Conservation (phyloP, 805 yeast species). For the Teunomyces funiuensis region DNA sequence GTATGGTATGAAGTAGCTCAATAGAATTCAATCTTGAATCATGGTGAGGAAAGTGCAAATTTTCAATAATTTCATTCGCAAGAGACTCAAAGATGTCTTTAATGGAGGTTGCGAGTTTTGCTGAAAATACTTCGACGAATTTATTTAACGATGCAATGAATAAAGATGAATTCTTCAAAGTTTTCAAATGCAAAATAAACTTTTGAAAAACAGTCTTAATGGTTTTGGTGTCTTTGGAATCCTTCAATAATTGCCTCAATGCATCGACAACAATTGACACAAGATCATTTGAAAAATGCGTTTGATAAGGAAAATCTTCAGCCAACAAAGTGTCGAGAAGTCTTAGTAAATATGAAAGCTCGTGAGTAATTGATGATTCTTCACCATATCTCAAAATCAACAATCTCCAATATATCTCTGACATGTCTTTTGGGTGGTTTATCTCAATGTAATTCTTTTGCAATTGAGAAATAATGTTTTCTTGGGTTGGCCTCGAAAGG, state of each 20-base stretch:
- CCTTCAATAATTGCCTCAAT: slow-evolving; percentile 24
- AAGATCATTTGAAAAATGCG: slow-evolving; percentile 36
- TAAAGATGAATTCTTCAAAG: slow-evolving; percentile 32
- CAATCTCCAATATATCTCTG: slow-evolving; percentile 54
- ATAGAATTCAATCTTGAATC: slow-evolving; percentile 51
- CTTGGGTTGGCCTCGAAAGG: slow-evolving; percentile 31
- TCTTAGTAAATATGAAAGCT: slow-evolving; percentile 16
- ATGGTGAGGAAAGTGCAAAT: slow-evolving; percentile 51
- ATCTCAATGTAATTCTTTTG: slow-evolving; percentile 7
- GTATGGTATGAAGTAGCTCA: slow-evolving; percentile 40
- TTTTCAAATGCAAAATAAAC: slow-evolving; percentile 17
- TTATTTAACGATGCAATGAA: slow-evolving; percentile 36
- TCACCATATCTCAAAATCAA: slow-evolving; percentile 40
- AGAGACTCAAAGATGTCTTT: slow-evolving; percentile 12
- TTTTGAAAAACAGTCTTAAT: slow-evolving; percentile 12
- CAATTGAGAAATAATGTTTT: slow-evolving; percentile 12
- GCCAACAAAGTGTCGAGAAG: slow-evolving; percentile 13
- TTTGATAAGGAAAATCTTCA: slow-evolving; percentile 9
- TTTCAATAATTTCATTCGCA: slow-evolving; percentile 17
- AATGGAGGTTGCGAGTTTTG: neutral
- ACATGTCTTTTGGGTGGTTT: slow-evolving; percentile 14
- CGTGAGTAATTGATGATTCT: slow-evolving; percentile 17
- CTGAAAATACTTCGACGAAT: slow-evolving; percentile 17
- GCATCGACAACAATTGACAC: slow-evolving; percentile 40
- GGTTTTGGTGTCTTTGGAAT: neutral